Evolutionary conservation across 2,329 filamentous ascomycete genomes (phyloP), one percentile per base, ranked within the genome.

Genomic region (Phyllosticta citrichinensis): DNA sequence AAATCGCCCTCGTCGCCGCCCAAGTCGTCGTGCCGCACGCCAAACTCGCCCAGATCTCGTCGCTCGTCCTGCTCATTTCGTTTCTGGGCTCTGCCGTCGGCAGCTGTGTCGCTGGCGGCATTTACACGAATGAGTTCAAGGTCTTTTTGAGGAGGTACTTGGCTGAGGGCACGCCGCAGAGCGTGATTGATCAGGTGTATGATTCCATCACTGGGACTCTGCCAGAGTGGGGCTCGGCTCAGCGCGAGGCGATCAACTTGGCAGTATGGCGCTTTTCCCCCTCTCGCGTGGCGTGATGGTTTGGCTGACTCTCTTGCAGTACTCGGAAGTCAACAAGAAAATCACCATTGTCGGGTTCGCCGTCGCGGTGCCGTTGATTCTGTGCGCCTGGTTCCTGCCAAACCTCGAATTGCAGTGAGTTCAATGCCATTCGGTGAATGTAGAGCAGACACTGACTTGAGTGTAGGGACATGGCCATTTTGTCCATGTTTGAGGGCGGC

Each of bases 51-150:
- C 78, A 80, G 65, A 73, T 79, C 12, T 80, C 78, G 0, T 76
- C 78, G 1, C 64, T 81, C 54, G 70, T 79, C 14, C 67, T 80
- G 25, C 70, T 76, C 12, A 73, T 72, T 52, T 70, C 73, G 9
- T 79, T 76, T 60, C 63, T 81, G 5, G 75, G 75, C 2, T 63
- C 67, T 14, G 73, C 70, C 40, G 67, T 77, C 25, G 74, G 75
- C 1, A 55, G 70, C 67, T 73, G 74, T 52, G 74, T 80, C 55
- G 77, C 79, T 2, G 79, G 79, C 5, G 77, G 74, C 6, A 80
- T 81, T 14, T 81, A 81, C 64, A 81, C 79, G 0, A 74, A 73
- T n/a, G 73, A 74, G 0, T 73, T 81, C 63, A 73, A 74, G 33
- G 62, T 68, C 3, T 67, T 70, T 5, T 65, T 80, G 58, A 68